A percentile compares a stretch with the other conserved stretches of the same genome.
phyloP scores from a whole-genome alignment of 192 early-diverging fungal species.

The Rhizophagus clarus region DNA sequence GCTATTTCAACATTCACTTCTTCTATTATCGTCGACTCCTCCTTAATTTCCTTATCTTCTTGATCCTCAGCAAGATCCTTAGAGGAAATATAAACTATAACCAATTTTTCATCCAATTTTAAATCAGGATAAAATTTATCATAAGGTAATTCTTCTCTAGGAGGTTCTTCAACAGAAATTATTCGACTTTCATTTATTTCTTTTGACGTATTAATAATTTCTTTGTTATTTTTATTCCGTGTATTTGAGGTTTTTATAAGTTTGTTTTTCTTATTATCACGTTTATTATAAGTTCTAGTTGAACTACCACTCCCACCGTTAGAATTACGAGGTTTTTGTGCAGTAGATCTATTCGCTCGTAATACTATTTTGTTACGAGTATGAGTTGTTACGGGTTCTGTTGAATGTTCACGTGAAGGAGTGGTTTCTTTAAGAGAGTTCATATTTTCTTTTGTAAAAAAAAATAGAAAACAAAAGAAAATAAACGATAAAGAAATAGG shows the following conservation, averaged over 20 bases:
- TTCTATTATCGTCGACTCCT: constrained; percentile 4
- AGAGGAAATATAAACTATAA: not conserved
- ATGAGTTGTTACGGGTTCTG: not conserved
- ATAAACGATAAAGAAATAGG: not conserved
- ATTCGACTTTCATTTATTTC: constrained; percentile 7
- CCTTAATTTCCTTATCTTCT: constrained; percentile 1
- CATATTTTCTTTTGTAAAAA: not conserved
- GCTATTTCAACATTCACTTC: constrained; percentile 2
- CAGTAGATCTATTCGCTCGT: not conserved
- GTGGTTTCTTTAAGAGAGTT: not conserved
- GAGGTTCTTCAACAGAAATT: not conserved
- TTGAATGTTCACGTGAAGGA: not conserved
- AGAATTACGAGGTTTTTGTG: not conserved
- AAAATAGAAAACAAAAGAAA: not conserved
- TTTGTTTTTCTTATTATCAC: not conserved
- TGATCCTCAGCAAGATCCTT: not conserved
- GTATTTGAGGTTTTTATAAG: not conserved
- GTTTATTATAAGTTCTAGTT: not conserved
- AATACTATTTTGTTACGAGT: not conserved
- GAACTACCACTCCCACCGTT: not conserved
- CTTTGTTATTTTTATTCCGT: constrained; percentile 12
- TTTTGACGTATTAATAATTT: not conserved
- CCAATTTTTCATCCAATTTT: not conserved
- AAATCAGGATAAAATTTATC: not conserved
- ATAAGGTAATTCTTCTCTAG: not conserved